These are phyloP conservation scores for Sungouiozyma intestinalis DNA, from an alignment of 805 yeast genomes.

Conservation along the genomic window DNA sequence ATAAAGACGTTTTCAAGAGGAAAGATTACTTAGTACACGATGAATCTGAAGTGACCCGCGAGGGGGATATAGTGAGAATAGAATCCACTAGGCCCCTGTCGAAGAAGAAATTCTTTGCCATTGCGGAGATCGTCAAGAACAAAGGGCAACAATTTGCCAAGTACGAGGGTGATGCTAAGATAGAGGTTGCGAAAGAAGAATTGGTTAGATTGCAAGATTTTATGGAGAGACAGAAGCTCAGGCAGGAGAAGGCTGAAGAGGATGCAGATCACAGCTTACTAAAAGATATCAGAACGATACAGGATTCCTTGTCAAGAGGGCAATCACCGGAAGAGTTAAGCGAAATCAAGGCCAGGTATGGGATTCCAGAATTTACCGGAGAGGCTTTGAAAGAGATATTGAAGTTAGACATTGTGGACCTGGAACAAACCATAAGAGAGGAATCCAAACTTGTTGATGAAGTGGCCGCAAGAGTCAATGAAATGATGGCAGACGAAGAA, in stretches of 20 bases:
- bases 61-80: conserved; percentile 91
- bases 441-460: conserved; percentile 27
- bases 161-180: conserved; percentile 65
- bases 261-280: conserved; percentile 21
- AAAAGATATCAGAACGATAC: conserved; percentile 19
- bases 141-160: conserved; percentile 86
- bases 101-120: conserved; percentile 73
- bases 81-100: conserved; percentile 82
- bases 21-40: conserved; percentile 89
- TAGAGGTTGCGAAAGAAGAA: conserved; percentile 60
- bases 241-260: conserved; percentile 13
- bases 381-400: conserved; percentile 29
- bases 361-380: conserved; percentile 39
- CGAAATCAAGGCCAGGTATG: conserved; percentile 36
- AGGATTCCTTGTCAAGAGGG: conserved; percentile 21
- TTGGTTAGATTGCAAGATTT: conserved; percentile 43
- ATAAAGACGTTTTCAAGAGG: conserved; percentile 66
- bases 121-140: conserved; percentile 81
- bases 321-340: conserved; percentile 31
- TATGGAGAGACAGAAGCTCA: conserved; percentile 36
- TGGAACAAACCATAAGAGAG: conserved; percentile 21
- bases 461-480: conserved; percentile 29
- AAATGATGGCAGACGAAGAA: conserved; percentile 29
- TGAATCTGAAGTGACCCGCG: conserved; percentile 82
- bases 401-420: conserved; percentile 29